A percentile compares a stretch with the other conserved stretches of the same genome.
phyloP scores from a whole-genome alignment of 495 filamentous ascomycete genomes.

The Penicillium arizonense region DNA sequence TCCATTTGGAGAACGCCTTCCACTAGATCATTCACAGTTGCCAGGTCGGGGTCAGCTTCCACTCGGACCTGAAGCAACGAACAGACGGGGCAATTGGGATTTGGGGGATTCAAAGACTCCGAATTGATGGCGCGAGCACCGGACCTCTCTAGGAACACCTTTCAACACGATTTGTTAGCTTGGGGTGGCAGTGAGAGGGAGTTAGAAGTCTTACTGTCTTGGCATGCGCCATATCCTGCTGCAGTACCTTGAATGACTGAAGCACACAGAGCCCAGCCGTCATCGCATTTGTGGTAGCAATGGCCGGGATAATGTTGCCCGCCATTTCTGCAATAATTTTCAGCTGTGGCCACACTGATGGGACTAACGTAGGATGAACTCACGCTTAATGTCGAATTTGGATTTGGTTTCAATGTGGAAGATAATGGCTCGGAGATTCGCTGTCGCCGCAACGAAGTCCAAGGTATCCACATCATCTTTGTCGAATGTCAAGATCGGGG shows the following conservation, averaged over 20 bases:
- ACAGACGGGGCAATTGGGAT: constrained; percentile 79
- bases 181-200: background rate
- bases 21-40: constrained; percentile 80
- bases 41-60: constrained; percentile 65
- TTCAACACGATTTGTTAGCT: constrained; percentile 3
- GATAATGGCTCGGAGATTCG: constrained; percentile 79
- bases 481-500: constrained; percentile 80
- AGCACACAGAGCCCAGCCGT: constrained; percentile 91
- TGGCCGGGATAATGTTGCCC: constrained; percentile 97
- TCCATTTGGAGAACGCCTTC: constrained; percentile 65
- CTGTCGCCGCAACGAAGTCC: constrained; percentile 88
- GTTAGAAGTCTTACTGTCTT: constrained; percentile 45
- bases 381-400: constrained; percentile 93
- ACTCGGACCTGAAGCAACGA: constrained; percentile 66
- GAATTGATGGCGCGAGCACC: constrained; percentile 70
- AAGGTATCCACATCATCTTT: constrained; percentile 96
- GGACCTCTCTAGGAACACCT: constrained; percentile 77
- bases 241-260: constrained; percentile 88
- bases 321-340: constrained; percentile 70
- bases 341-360: background rate
- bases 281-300: constrained; percentile 97
- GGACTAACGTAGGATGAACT: constrained; percentile 7
- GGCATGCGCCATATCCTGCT: constrained; percentile 62
- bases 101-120: constrained; percentile 72
- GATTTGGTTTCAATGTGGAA: constrained; percentile 87